These are phyloP conservation scores for Ecytonucleospora hepatopenaei DNA, from an alignment of 371 early-diverging fungal species.

Conservation along the genomic window DNA sequence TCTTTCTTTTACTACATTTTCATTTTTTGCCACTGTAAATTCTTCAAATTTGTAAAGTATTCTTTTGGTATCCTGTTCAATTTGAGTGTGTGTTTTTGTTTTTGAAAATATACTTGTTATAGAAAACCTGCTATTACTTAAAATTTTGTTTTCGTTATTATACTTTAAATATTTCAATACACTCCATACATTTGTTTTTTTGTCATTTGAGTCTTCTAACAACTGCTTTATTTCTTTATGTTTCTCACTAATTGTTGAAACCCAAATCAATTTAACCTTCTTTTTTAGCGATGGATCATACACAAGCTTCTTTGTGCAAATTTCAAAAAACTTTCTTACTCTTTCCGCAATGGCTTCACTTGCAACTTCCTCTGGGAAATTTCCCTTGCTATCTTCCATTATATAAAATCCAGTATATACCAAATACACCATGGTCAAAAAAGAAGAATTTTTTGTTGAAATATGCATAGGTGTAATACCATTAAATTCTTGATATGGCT, in stretches of 20 bases:
- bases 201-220: slow-evolving; percentile 3
- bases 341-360: not conserved
- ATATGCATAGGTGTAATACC: slow-evolving; percentile 34
- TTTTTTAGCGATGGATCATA: too few relatives aligned
- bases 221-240: not conserved
- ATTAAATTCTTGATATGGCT: slow-evolving; percentile 21
- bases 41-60: too few relatives aligned
- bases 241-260: not conserved
- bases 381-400: not conserved
- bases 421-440: slow-evolving; percentile 2
- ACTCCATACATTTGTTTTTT: not conserved
- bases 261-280: not conserved
- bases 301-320: not conserved
- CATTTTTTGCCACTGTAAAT: too few relatives aligned
- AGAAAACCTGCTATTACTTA: slow-evolving; percentile 4
- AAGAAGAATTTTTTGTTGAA: not conserved
- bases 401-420: slow-evolving; percentile 19
- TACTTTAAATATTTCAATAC: slow-evolving; percentile 13
- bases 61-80: slow-evolving; percentile 11
- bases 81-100: not conserved
- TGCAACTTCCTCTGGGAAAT: slow-evolving; percentile 17
- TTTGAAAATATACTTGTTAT: slow-evolving; percentile 1
- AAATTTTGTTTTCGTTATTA: slow-evolving; percentile 10
- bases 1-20: too few relatives aligned
- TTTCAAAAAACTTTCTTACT: not conserved